A percentile compares a stretch with the other conserved stretches of the same genome.
Conservation (phyloP, 1,284 basidiomycete genomes). For the Pterula multifida region DNA sequence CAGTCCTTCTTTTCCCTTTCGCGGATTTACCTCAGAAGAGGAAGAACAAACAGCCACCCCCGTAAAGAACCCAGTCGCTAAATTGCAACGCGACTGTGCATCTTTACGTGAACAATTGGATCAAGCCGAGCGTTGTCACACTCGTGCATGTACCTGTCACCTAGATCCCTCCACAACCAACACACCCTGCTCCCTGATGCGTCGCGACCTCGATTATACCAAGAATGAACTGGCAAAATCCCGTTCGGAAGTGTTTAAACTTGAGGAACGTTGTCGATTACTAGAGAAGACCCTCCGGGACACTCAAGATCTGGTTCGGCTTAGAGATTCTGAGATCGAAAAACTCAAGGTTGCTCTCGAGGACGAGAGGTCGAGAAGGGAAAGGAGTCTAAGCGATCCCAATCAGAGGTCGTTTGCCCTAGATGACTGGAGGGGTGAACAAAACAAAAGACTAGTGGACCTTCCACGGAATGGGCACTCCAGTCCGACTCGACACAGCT, state of each 20-base stretch:
- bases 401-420: conserved; percentile 2
- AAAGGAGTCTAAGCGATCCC: neutral
- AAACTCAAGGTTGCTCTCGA: conserved; percentile 29
- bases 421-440: neutral
- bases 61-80: conserved; percentile 22
- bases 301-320: conserved; percentile 32
- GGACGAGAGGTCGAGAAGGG: conserved; percentile 6
- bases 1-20: conserved; percentile 21
- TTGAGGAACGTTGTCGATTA: conserved; percentile 46
- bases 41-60: conserved; percentile 15
- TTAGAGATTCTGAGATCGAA: conserved; percentile 44
- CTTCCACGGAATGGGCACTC: neutral
- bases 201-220: conserved; percentile 43
- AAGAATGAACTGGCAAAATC: conserved; percentile 43
- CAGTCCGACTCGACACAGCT: conserved; percentile 11
- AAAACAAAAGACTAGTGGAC: neutral
- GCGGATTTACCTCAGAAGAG: conserved; percentile 15
- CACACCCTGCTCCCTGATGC: conserved; percentile 21
- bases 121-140: conserved; percentile 25
- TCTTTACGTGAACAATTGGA: conserved; percentile 39
- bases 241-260: conserved; percentile 37
- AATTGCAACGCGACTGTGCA: conserved; percentile 26
- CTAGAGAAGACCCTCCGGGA: conserved; percentile 47
- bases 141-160: conserved; percentile 1
- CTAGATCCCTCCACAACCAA: neutral